A percentile compares a stretch with the other conserved stretches of the same genome.
Evolutionary conservation across 176 grass and related monocot genomes (phyloP).

Genomic region (Rhynchospora tenuis): DNA sequence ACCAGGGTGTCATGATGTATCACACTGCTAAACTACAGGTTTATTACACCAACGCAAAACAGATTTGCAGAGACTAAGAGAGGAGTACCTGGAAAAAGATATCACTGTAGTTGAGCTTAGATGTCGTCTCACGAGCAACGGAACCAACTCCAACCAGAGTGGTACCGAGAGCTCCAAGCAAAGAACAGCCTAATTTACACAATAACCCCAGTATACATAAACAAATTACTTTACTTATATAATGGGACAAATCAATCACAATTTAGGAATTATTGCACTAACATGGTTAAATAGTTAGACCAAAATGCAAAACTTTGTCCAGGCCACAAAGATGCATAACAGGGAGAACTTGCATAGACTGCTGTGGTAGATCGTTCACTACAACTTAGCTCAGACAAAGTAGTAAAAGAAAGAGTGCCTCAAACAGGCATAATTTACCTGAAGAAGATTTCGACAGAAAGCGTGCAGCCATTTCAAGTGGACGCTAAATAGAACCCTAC

Average conservation of each 20-base stretch:
- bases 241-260: not conserved
- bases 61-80: not conserved
- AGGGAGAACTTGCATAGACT: not conserved
- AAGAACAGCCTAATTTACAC: not conserved
- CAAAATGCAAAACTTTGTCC: not conserved
- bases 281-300: not conserved
- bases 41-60: not conserved
- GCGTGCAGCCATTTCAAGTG: slow-evolving; percentile 12
- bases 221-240: not conserved
- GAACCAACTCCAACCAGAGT: slow-evolving; percentile 5
- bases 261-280: not conserved
- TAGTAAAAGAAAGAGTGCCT: not conserved
- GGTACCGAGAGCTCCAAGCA: slow-evolving; percentile 16
- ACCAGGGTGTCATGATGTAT: not conserved
- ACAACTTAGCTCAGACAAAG: not conserved
- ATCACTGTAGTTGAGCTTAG: slow-evolving; percentile 12
- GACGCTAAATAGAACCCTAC: not conserved
- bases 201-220: not conserved
- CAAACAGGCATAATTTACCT: not conserved
- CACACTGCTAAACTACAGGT: not conserved
- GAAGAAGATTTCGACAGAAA: slow-evolving; percentile 21
- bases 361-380: not conserved
- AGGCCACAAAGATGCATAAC: not conserved
- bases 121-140: not conserved
- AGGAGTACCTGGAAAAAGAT: slow-evolving; percentile 21